Percentiles rank a stretch among this genome's conserved stretches.
Conservation (phyloP, 192 early-diverging fungal species). For the Gaertneriomyces semiglobifer region DNA sequence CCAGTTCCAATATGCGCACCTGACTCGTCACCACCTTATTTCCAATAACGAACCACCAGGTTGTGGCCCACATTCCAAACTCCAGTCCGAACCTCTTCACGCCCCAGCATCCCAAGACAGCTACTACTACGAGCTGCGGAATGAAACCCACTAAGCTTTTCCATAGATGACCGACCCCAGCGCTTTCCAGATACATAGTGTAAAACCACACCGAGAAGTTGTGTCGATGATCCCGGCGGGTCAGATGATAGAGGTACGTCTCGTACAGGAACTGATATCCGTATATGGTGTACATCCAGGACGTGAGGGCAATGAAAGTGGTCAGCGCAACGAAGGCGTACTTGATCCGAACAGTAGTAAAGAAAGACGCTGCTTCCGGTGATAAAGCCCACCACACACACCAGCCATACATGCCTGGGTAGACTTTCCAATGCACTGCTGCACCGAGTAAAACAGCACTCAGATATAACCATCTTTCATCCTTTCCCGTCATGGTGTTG, state of each 20-base stretch:
- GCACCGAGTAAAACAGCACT: slow-evolving; percentile 75
- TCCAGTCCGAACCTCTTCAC: slow-evolving; percentile 22
- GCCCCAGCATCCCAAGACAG: slow-evolving; percentile 54
- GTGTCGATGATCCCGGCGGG: slow-evolving; percentile 95
- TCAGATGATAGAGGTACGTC: slow-evolving; percentile 91
- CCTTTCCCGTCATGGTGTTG: too few relatives aligned
- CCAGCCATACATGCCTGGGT: slow-evolving; percentile 91
- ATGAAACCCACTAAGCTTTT: slow-evolving; percentile 62
- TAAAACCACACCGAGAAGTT: slow-evolving; percentile 98
- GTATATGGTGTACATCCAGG: slow-evolving; percentile 52
- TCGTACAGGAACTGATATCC: slow-evolving; percentile 83
- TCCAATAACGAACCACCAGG: slow-evolving; percentile 91
- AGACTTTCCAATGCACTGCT: slow-evolving; percentile 95
- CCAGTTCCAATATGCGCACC: slow-evolving; percentile 41
- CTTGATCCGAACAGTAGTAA: not conserved
- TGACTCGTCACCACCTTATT: slow-evolving; percentile 98
- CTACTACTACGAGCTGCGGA: slow-evolving; percentile 73
- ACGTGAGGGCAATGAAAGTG: slow-evolving; percentile 38
- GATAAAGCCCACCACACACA: slow-evolving; percentile 62
- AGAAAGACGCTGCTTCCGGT: not conserved
- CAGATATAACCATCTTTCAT: not conserved
- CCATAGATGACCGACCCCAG: not conserved
- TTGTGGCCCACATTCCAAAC: slow-evolving; percentile 31
- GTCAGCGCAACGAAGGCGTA: not conserved
- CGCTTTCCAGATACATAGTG: slow-evolving; percentile 81